phyloP scores from a whole-genome alignment of 139 green algal species.

The Coelastrella sp. region DNA sequence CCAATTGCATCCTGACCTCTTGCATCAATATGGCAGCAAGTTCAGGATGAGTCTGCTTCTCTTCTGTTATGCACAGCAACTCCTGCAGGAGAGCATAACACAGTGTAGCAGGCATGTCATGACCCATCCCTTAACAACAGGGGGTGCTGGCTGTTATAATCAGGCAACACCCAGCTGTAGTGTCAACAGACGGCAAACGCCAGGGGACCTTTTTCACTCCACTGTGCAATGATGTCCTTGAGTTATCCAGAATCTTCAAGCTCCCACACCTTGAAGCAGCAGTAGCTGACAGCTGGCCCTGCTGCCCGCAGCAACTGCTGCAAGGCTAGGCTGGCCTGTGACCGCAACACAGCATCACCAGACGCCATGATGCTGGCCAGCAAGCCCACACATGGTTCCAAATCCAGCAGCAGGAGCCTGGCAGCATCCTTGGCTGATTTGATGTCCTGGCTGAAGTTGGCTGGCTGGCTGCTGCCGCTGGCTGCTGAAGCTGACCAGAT shows the following conservation, averaged over 20 bases:
- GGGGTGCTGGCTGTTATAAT: neutral
- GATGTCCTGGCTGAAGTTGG: neutral
- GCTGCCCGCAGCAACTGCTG: conserved; percentile 33
- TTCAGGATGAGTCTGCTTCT: conserved; percentile 8
- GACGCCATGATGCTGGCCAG: conserved; percentile 4
- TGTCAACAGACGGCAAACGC: neutral
- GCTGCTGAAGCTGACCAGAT: neutral
- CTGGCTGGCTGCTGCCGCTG: neutral
- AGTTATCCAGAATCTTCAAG: neutral
- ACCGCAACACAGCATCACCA: neutral
- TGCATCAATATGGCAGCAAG: conserved; percentile 25
- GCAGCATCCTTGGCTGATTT: neutral
- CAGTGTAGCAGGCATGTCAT: neutral
- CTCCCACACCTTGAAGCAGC: conserved; percentile 12
- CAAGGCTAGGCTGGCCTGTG: conserved; percentile 15
- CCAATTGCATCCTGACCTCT: conserved; percentile 27
- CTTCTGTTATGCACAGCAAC: neutral
- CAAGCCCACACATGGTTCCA: conserved; percentile 19
- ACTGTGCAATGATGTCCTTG: neutral
- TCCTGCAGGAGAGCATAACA: neutral
- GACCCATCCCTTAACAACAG: no score
- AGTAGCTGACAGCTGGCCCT: neutral
- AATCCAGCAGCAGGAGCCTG: neutral
- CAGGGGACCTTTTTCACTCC: neutral
- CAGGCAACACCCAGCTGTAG: neutral